Conservation (phyloP, 495 filamentous ascomycete genomes). For the Aspergillus leporis region DNA sequence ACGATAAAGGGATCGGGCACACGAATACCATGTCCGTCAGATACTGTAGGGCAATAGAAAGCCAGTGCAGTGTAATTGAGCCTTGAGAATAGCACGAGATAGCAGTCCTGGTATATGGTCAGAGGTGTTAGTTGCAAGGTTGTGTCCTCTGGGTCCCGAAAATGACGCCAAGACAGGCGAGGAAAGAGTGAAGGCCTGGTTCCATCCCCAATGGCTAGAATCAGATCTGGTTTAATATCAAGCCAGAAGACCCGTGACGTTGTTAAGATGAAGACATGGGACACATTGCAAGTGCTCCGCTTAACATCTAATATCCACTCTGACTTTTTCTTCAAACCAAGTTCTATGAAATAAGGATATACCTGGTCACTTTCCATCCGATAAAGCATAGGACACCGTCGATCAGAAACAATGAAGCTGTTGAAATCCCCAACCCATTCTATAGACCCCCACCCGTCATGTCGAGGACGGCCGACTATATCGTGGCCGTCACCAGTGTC, state of each 20-base stretch:
- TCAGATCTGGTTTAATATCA: conserved; percentile 22
- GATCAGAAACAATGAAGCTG: conserved; percentile 48
- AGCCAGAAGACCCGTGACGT: conserved; percentile 46
- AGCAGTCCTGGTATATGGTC: conserved; percentile 27
- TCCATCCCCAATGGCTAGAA: conserved; percentile 11
- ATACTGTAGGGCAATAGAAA: conserved; percentile 35
- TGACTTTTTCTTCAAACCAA: conserved; percentile 35
- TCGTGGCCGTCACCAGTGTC: conserved; percentile 23
- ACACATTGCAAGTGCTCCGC: conserved; percentile 42
- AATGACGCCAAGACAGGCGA: conserved; percentile 46
- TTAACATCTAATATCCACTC: conserved; percentile 59
- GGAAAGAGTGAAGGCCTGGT: conserved; percentile 21
- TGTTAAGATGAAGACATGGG: conserved; percentile 59
- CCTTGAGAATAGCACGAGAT: conserved; percentile 47
- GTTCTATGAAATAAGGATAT: conserved; percentile 30
- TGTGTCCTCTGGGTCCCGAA: conserved; percentile 45
- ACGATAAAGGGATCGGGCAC: conserved; percentile 45
- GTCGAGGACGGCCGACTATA: conserved; percentile 17
- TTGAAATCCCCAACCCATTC: conserved; percentile 50
- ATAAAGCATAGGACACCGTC: conserved; percentile 43
- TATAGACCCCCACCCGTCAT: conserved; percentile 54
- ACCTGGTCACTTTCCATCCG: conserved; percentile 24
- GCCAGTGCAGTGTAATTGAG: conserved; percentile 36
- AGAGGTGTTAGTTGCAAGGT: conserved; percentile 41
- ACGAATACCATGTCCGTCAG: conserved; percentile 21